These are phyloP conservation scores for Xylaria arbuscula DNA, from an alignment of 2,329 filamentous ascomycete species.

Conservation along the genomic window DNA sequence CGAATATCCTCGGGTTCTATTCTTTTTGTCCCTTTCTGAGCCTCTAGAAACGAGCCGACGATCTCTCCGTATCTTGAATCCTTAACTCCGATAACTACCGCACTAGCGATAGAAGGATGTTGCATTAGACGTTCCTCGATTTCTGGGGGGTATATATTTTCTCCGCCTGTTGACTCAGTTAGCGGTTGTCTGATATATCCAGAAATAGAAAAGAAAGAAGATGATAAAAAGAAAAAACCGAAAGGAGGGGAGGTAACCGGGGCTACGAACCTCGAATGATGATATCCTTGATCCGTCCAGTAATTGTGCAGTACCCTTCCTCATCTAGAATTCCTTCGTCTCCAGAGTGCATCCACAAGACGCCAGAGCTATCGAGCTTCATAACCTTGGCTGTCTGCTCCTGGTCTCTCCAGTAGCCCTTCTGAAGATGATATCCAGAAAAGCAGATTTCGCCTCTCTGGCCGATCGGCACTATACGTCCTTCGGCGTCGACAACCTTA, in stretches of 20 bases:
- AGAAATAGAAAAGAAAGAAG: too few relatives aligned
- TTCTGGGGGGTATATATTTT: not conserved
- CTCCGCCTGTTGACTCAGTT: not conserved
- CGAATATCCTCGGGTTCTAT: not conserved
- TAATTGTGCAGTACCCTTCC: not conserved
- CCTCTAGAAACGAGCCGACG: not conserved
- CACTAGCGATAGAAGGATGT: not conserved
- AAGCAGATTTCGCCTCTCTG: conserved; percentile 5
- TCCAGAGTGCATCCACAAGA: conserved; percentile 8
- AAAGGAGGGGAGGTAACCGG: not conserved
- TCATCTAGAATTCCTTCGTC: not conserved
- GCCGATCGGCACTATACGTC: not conserved
- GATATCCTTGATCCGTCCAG: not conserved
- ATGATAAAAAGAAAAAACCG: not conserved
- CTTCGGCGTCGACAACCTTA: not conserved
- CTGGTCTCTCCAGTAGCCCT: not conserved
- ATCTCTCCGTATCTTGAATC: not conserved
- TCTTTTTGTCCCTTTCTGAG: not conserved
- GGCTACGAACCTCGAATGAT: not conserved
- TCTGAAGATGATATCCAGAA: not conserved
- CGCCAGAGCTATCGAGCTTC: not conserved
- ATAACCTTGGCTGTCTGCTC: not conserved
- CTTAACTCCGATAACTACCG: not conserved
- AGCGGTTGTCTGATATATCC: not conserved
- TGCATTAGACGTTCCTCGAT: conserved; percentile 6